These are phyloP conservation scores for Casuarina cunninghamiana DNA, from an alignment of 306 rosid genomes.

Conservation along the genomic window DNA sequence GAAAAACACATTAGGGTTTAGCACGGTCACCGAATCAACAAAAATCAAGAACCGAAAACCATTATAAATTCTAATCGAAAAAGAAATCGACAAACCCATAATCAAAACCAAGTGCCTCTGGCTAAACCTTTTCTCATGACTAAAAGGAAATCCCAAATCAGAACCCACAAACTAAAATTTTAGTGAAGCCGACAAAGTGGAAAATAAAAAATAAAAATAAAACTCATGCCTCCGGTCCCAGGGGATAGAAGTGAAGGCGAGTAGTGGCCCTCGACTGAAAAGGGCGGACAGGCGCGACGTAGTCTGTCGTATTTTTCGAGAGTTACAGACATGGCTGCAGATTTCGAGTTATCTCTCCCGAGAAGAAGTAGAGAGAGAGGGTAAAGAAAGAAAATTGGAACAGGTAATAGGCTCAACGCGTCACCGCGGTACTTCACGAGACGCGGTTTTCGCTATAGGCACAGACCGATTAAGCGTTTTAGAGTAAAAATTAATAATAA, in stretches of 20 bases:
- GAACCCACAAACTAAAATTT: neutral
- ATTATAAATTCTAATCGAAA: neutral
- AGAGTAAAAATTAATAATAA: too few species aligned
- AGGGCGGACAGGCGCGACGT: too few species aligned
- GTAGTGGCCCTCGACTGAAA: conserved; percentile 37
- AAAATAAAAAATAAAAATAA: neutral
- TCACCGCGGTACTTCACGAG: too few species aligned
- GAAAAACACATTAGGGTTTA: neutral
- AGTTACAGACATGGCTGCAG: too few species aligned
- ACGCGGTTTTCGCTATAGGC: too few species aligned
- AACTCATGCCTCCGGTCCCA: conserved; percentile 61
- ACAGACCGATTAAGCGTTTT: too few species aligned
- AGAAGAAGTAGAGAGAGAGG: too few species aligned
- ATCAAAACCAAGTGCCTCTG: too few species aligned
- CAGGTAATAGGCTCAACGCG: too few species aligned
- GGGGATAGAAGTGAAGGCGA: conserved; percentile 46
- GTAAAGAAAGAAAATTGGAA: too few species aligned
- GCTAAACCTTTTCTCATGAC: neutral
- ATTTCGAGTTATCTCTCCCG: too few species aligned
- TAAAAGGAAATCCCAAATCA: neutral
- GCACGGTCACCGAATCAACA: neutral
- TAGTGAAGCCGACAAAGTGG: neutral
- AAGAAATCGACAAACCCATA: neutral
- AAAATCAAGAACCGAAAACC: neutral
- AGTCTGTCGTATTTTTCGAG: too few species aligned